A percentile compares a stretch with the other conserved stretches of the same genome.
Conservation (phyloP, 306 rosid genomes). For the Cucurbita maxima region DNA sequence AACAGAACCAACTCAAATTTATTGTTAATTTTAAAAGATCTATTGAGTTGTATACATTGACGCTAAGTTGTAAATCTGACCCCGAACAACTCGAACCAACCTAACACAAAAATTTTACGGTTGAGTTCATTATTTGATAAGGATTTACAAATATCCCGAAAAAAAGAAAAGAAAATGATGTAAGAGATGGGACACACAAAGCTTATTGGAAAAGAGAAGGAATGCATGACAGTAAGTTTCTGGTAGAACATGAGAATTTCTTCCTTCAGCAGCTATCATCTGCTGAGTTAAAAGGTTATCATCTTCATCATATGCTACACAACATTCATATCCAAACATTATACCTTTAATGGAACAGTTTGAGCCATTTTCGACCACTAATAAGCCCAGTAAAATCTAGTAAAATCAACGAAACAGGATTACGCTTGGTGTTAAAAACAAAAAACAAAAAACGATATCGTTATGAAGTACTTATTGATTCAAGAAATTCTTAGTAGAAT, state of each 20-base stretch:
- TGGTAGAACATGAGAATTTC: constrained; percentile 3
- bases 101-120: too few species aligned
- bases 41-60: too few species aligned
- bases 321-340: neutral
- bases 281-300: neutral
- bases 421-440: too few species aligned
- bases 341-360: neutral
- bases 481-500: too few species aligned
- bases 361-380: neutral
- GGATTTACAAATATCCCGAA: neutral
- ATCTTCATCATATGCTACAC: neutral
- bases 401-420: too few species aligned
- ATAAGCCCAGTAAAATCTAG: neutral
- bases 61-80: too few species aligned
- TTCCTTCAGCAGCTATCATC: neutral
- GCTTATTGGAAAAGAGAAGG: neutral
- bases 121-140: too few species aligned
- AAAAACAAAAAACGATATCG: too few species aligned
- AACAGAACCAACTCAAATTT: too few species aligned
- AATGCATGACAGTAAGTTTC: neutral
- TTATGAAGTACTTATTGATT: too few species aligned
- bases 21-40: too few species aligned
- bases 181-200: neutral
- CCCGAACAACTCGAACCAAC: too few species aligned
- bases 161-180: neutral